phyloP scores from a whole-genome alignment of 805 yeast species.

The Debaryomyces prosopidis region DNA sequence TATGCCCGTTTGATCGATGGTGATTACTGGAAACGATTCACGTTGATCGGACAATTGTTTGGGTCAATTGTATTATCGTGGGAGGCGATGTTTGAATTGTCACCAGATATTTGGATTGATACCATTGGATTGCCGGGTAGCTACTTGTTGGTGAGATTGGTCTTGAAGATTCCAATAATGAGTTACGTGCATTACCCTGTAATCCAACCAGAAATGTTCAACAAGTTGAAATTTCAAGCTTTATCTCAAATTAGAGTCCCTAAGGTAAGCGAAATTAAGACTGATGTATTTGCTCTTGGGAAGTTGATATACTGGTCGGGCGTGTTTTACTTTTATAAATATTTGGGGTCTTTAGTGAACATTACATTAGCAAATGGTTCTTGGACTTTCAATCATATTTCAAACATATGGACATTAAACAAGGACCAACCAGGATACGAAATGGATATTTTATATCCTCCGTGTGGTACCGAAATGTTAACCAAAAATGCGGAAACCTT shows the following conservation, averaged over 20 bases:
- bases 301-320: constrained; percentile 68
- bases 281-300: constrained; percentile 34
- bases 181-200: constrained; percentile 96
- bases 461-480: constrained; percentile 71
- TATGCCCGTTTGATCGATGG: constrained; percentile 65
- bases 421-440: constrained; percentile 13
- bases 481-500: constrained; percentile 11
- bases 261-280: constrained; percentile 14
- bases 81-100: constrained; percentile 66
- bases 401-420: constrained; percentile 58
- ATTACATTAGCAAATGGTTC: constrained; percentile 78
- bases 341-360: constrained; percentile 66
- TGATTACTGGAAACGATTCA: constrained; percentile 71
- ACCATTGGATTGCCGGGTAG: constrained; percentile 93
- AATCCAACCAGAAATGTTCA: constrained; percentile 84
- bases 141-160: constrained; percentile 61
- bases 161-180: constrained; percentile 70
- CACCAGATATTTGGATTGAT: constrained; percentile 92
- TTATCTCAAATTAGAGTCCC: constrained; percentile 13
- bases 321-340: constrained; percentile 62
- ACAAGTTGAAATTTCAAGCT: constrained; percentile 45
- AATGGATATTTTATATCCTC: constrained; percentile 72
- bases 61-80: constrained; percentile 71
- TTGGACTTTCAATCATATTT: constrained; percentile 86
- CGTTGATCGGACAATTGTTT: constrained; percentile 83